Evolutionary conservation across 2,329 filamentous ascomycete genomes (phyloP), one percentile per base, ranked within the genome.

Genomic region (Dactylellina sp.): DNA sequence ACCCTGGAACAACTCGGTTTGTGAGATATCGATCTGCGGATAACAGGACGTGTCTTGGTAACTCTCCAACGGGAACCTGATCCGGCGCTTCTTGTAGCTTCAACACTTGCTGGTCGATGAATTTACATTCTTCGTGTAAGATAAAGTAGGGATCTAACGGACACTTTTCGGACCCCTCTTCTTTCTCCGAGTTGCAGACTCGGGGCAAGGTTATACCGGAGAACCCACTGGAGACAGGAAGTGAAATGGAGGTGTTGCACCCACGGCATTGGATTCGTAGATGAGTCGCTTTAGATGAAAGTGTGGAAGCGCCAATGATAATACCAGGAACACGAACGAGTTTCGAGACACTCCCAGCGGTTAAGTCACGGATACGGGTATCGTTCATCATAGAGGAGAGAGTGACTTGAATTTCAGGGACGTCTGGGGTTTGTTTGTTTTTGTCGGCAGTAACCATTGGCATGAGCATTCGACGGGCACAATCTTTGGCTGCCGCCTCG

Each of bases 51-150:
- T 99, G 95, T 44, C 95, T 87, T 1, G 95, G 95, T 55, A 99
- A 84, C 82, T 99, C 95, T 83, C 95, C 95, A 0, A 99, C 95
- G 0, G 95, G 95, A 0, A 99, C 95, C 81, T 98, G 93, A 79
- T 99, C 95, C 0, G 95, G 95, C 0, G 94, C 95, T 82, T 99
- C 95, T 80, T 99, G 95, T 16, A 99, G 87, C 82, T 99, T 99
- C 80, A 99, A 90, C 72, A 99, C 92, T 81, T 99, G 95, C 82
- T 99, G 95, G 79, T 99, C 95, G 79, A 98, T 93, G 80, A 99
- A 99, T 76, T 89, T 88, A 39, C 91, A 97, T 81, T 91, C 93
- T 81, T 99, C 95, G 80, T 99, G 95, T 70, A 95, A 86, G 66
- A 99, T 92, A 79, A 95, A 96, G 82, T 97, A 99, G 14, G 95